A percentile compares a stretch with the other conserved stretches of the same genome.
Conservation (phyloP, 257 asterid genomes). For the Sherardia arvensis region DNA sequence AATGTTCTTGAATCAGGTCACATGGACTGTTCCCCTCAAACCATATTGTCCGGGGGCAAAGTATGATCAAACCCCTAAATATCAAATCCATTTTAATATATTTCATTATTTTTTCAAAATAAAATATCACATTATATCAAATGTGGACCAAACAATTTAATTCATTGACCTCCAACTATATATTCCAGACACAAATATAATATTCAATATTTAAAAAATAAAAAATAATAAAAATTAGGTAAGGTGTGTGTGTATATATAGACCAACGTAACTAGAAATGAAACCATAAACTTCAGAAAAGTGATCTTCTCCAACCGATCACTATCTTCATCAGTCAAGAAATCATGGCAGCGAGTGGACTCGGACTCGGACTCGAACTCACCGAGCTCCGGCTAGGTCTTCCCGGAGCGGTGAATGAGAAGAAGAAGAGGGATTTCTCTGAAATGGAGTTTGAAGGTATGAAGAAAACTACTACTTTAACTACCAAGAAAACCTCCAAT, state of each 20-base stretch:
- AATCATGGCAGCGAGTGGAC: constrained; percentile 16
- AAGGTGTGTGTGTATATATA: not conserved
- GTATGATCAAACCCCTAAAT: constrained; percentile 14
- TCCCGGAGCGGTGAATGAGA: constrained; percentile 51
- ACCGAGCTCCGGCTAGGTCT: constrained; percentile 84
- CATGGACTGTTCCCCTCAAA: constrained; percentile 45
- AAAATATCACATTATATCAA: not conserved
- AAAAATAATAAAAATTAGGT: not conserved
- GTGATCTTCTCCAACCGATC: not conserved
- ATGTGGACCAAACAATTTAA: not conserved
- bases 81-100: not conserved
- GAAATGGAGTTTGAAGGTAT: constrained; percentile 22
- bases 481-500: not conserved
- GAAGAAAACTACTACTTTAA: not conserved
- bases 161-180: constrained; percentile 26
- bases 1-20: constrained; percentile 32
- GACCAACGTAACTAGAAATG: not conserved
- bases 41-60: constrained; percentile 22
- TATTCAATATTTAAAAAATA: not conserved
- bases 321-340: not conserved
- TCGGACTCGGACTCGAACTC: constrained; percentile 39
- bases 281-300: not conserved
- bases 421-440: constrained; percentile 50
- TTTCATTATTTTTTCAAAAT: not conserved
- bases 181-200: not conserved